These are phyloP conservation scores for Scutellaria minor DNA, from an alignment of 257 asterid genomes.

Conservation along the genomic window DNA sequence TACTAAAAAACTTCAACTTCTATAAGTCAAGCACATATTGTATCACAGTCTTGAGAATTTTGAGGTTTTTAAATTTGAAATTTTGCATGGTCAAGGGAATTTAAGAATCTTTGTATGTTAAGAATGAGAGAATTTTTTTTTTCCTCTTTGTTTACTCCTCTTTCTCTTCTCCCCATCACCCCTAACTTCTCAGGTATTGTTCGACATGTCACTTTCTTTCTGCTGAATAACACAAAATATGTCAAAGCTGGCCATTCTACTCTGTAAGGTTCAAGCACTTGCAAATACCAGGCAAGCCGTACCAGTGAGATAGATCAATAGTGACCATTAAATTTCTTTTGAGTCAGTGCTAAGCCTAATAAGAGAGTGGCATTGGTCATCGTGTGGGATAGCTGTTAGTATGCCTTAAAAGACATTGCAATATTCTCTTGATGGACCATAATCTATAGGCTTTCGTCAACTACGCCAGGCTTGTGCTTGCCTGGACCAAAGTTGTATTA, in stretches of 20 bases:
- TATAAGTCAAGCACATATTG: not conserved
- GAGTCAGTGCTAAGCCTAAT: not conserved
- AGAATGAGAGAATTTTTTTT: too few relatives aligned
- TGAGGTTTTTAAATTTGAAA: not conserved
- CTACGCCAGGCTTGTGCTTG: not conserved
- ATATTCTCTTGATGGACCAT: not conserved
- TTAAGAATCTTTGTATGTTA: not conserved
- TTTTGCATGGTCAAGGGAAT: not conserved
- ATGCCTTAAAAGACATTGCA: not conserved
- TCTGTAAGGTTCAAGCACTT: not conserved
- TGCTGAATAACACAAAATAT: not conserved
- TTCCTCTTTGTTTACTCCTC: too few relatives aligned
- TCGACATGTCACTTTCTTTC: not conserved
- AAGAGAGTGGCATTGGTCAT: not conserved
- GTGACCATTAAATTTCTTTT: too few relatives aligned
- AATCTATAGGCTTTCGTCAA: not conserved
- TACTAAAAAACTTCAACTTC: constrained; percentile 8
- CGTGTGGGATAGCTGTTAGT: not conserved
- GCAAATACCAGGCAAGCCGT: not conserved
- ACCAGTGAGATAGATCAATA: not conserved
- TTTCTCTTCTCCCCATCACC: too few relatives aligned
- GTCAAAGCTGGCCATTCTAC: not conserved
- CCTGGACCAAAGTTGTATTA: not conserved
- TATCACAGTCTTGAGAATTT: not conserved
- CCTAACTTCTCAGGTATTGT: not conserved